These are phyloP conservation scores for Amanita phalloides DNA, from an alignment of 768 basidiomycete species.

Conservation along the genomic window DNA sequence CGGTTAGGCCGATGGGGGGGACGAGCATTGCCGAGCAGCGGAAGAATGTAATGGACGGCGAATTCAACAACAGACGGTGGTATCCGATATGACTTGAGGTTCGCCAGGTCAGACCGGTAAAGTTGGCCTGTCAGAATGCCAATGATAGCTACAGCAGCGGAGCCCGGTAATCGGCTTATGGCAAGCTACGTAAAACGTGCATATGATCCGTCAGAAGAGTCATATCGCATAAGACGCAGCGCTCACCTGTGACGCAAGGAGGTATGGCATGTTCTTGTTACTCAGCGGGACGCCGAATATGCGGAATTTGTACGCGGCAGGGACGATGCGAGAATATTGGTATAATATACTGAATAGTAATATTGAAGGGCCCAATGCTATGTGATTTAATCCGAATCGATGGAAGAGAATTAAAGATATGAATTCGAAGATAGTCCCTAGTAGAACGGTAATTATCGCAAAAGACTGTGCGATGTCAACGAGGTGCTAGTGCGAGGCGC, in stretches of 20 bases:
- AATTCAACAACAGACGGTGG: slow-evolving; percentile 48
- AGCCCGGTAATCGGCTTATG: slow-evolving; percentile 56
- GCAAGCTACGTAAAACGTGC: slow-evolving; percentile 39
- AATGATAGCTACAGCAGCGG: slow-evolving; percentile 45
- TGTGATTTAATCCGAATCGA: slow-evolving; percentile 56
- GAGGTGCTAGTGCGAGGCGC: not conserved
- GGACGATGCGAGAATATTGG: slow-evolving; percentile 73
- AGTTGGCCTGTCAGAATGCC: slow-evolving; percentile 66
- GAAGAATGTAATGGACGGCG: slow-evolving; percentile 45
- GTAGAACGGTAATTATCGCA: slow-evolving; percentile 50
- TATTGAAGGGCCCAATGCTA: slow-evolving; percentile 69
- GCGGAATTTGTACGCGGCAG: slow-evolving; percentile 63
- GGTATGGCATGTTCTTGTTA: slow-evolving; percentile 68
- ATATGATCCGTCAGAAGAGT: slow-evolving; percentile 4
- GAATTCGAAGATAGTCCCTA: slow-evolving; percentile 64
- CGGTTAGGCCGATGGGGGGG: slow-evolving; percentile 59
- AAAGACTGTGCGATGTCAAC: slow-evolving; percentile 48
- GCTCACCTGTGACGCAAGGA: slow-evolving; percentile 63
- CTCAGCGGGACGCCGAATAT: slow-evolving; percentile 65
- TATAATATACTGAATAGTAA: slow-evolving; percentile 74
- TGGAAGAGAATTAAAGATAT: slow-evolving; percentile 53
- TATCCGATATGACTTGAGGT: slow-evolving; percentile 72
- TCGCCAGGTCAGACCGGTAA: slow-evolving; percentile 76
- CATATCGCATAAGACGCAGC: not conserved
- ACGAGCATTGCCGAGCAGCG: slow-evolving; percentile 56